A percentile compares a stretch with the other conserved stretches of the same genome.
These are phyloP conservation scores for Termitomyces sp. DNA, from an alignment of 768 basidiomycete genomes.

Conservation along the genomic window DNA sequence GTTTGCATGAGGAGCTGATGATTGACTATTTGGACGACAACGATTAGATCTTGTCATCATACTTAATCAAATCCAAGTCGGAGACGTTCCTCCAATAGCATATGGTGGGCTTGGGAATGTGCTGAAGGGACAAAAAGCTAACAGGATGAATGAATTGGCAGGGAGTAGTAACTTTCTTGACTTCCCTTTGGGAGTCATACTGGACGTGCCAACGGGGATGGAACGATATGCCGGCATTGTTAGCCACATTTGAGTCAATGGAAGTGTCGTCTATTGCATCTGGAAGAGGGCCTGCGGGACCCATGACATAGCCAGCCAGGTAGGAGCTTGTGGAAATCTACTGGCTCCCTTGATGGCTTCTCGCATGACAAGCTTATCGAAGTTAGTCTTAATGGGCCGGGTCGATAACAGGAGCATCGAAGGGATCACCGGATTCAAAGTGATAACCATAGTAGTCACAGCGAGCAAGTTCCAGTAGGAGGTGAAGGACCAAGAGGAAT, in stretches of 20 bases:
- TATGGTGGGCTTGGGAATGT: constrained; percentile 14
- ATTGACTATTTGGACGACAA: too few species aligned
- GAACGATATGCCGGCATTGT: constrained; percentile 14
- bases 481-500: constrained; percentile 8
- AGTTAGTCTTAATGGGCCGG: constrained; percentile 32
- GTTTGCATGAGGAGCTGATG: not conserved
- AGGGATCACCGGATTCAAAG: constrained; percentile 37
- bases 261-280: constrained; percentile 13
- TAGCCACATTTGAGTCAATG: constrained; percentile 21
- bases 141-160: too few species aligned
- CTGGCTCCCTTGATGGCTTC: constrained; percentile 17
- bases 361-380: constrained; percentile 22
- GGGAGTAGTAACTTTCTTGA: constrained; percentile 26
- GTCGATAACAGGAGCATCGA: constrained; percentile 41
- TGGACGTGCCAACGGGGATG: constrained; percentile 23
- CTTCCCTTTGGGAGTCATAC: constrained; percentile 23
- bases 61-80: constrained; percentile 14
- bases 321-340: constrained; percentile 12
- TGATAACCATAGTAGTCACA: constrained; percentile 10
- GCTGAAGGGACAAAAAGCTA: constrained; percentile 16
- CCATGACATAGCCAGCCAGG: constrained; percentile 19
- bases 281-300: constrained; percentile 4
- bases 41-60: not conserved
- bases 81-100: constrained; percentile 13
- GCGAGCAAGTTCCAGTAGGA: constrained; percentile 10